Evolutionary conservation across 148 eudicot species (phyloP), one percentile per base, ranked within the genome.

Genomic region (Rhododendron kiyosumense): DNA sequence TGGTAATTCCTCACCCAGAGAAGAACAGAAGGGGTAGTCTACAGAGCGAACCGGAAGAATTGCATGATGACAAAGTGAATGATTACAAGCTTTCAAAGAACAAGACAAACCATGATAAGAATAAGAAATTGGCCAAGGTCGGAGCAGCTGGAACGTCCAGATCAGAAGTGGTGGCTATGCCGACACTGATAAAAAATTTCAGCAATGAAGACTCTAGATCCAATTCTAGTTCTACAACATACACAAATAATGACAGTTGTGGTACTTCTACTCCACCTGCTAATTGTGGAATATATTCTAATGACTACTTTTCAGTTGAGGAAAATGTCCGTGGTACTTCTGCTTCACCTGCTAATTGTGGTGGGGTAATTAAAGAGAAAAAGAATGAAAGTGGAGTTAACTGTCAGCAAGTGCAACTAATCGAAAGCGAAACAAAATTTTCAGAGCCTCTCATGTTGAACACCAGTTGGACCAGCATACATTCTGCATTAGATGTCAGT

Each of bases 1-100:
- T 83, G 38, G 63, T 86, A 49, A 78, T 77, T 26, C 83, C 83
- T 28, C 79, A 59, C 69, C 88, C 83, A 78, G 75, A 77, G 78
- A 52, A 34, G 78, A 80, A 79, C 73, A 67, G 12, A 65, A 85
- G 43, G 83, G 32, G 61, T 20, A 38, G 80, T 51, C 78, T 6
- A 12, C 65, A 34, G 45, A 48, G 59, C 13, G 10, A 12, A 46
- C 52, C 12, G 78, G 74, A 71, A 36, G 26, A 85, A 79, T 28
- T 52, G 20, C 75, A 63, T 78, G 76, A 79, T 54, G 73, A 18
- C 18, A 24, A 52, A 85, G 54, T 22, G 36, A 1, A 41, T 77
- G 81, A 78, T 77, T 78, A 57, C 63, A 28, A 77, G 11, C 59
- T 28, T 43, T 11, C 69, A 54, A 34, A 77, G 74, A 61, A 51